These are phyloP conservation scores for Amanita jacksonii DNA, from an alignment of 768 basidiomycete species.

Conservation along the genomic window DNA sequence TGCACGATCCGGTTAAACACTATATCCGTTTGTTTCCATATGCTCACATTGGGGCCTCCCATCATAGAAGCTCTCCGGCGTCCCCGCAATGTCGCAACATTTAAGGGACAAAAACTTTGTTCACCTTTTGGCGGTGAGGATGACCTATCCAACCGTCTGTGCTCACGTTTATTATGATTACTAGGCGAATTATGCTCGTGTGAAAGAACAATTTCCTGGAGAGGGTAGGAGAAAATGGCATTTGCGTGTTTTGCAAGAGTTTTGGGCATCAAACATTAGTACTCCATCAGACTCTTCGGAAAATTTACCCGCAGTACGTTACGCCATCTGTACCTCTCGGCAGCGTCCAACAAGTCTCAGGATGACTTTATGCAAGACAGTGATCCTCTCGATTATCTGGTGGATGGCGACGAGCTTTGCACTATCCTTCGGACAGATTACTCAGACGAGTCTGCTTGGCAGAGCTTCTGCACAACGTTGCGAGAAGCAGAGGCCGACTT, in stretches of 20 bases:
- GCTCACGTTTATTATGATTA: conserved; percentile 4
- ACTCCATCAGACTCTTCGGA: not conserved
- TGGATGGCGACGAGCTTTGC: conserved; percentile 42
- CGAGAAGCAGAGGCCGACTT: conserved; percentile 52
- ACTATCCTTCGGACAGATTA: conserved; percentile 69
- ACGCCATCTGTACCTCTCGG: no score
- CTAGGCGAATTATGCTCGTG: conserved; percentile 32
- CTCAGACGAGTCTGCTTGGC: conserved; percentile 59
- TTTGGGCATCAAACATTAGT: conserved; percentile 28
- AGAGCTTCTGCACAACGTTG: conserved; percentile 38
- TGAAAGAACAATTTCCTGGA: conserved; percentile 35
- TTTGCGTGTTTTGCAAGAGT: conserved; percentile 39
- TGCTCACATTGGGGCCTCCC: no score
- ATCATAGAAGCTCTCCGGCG: not conserved
- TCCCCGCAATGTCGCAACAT: not conserved
- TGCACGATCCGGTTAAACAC: no score
- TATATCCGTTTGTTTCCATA: no score
- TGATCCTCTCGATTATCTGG: conserved; percentile 45
- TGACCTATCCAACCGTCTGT: conserved; percentile 1
- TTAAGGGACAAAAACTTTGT: conserved; percentile 3
- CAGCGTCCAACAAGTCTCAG: conserved; percentile 12
- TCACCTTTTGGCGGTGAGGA: conserved; percentile 1
- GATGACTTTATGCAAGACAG: conserved; percentile 26
- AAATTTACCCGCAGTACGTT: not conserved
- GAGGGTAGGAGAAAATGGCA: conserved; percentile 52